Base-by-base conservation (phyloP, 345 rosid genomes). In the Linum trigynum region DNA sequence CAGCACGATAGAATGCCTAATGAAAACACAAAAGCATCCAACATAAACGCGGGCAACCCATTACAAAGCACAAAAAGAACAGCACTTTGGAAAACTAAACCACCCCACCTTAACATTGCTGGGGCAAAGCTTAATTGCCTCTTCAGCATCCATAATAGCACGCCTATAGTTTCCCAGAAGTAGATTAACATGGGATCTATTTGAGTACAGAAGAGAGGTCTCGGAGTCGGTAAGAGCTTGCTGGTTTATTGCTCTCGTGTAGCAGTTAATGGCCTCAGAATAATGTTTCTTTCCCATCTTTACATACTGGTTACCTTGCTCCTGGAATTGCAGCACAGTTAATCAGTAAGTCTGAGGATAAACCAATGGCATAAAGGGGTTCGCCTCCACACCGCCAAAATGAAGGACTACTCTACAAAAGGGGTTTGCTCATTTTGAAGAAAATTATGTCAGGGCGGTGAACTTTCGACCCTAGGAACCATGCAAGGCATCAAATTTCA, bases 211-310 rank as follows among this genome's bases (percentile, higher is more conserved):
- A 60, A 86, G 64, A 0, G 98, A 85, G 23, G 70, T 82, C 65
- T 88, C 96, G 3, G 82, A 71, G 42, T 80, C 82, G 55, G 81
- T 86, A 15, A 86, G 55, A 62, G 39, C 88, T 50, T 81, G 70
- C 73, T 92, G 98, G 75, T 80, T 72, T 64, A 90, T 86, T 0
- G 96, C 94, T 75, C 88, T 82, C 0, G 89, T 86, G 81, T 92
- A 92, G 80, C 81, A 88, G 57, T 86, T 84, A 41, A 89, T 69
- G 35, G 98, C 97, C 67, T 90, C 86, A 3, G 83, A 71, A 71
- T 86, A 92, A 75, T 90, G 90, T 75, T 77, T 90, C 57, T 85
- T 92, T 36, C 98, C 98, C 91, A 74, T 82, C 84, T 78, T 90
- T 17, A 90, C 97, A 78, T 82, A 80, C 58, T 90, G 81, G 63